These are phyloP conservation scores for Hypomontagnella submonticulosa DNA, from an alignment of 495 filamentous ascomycete species.

Conservation along the genomic window DNA sequence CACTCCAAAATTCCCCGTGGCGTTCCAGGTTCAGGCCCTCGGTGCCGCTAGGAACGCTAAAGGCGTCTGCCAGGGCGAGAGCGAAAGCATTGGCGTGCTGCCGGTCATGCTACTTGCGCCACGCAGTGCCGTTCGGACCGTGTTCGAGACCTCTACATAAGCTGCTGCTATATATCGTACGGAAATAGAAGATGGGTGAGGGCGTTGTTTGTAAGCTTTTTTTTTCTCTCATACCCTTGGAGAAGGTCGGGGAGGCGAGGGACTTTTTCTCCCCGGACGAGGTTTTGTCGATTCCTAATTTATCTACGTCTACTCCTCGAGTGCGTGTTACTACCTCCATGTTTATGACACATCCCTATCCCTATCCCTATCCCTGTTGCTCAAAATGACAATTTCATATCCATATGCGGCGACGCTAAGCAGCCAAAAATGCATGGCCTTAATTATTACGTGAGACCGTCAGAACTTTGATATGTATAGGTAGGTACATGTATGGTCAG, in stretches of 20 bases:
- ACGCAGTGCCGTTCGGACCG: conserved; percentile 36
- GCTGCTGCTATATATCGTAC: conserved; percentile 1
- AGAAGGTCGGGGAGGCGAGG: not conserved
- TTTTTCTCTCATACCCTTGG: not conserved
- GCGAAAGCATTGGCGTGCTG: not conserved
- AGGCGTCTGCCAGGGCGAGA: conserved; percentile 4
- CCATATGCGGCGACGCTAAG: conserved; percentile 30
- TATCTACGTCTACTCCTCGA: conserved; percentile 1
- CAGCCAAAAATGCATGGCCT: conserved; percentile 24
- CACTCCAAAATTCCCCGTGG: conserved; percentile 23
- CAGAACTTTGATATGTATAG: conserved; percentile 40
- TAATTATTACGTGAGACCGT: conserved; percentile 41
- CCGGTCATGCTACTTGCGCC: conserved; percentile 1
- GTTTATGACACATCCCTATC: no score
- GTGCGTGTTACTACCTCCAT: no score
- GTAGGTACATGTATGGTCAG: not conserved
- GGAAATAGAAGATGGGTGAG: conserved; percentile 3
- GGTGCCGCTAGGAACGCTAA: conserved; percentile 15
- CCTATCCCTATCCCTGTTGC: conserved; percentile 8
- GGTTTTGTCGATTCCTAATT: conserved; percentile 1
- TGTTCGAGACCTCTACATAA: conserved; percentile 15
- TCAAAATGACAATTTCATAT: not conserved
- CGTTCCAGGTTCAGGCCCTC: conserved; percentile 26
- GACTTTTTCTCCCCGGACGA: not conserved
- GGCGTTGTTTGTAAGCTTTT: no score